These are phyloP conservation scores for Globisporangium lucens DNA, from an alignment of 352 stramenopile species.

Conservation along the genomic window DNA sequence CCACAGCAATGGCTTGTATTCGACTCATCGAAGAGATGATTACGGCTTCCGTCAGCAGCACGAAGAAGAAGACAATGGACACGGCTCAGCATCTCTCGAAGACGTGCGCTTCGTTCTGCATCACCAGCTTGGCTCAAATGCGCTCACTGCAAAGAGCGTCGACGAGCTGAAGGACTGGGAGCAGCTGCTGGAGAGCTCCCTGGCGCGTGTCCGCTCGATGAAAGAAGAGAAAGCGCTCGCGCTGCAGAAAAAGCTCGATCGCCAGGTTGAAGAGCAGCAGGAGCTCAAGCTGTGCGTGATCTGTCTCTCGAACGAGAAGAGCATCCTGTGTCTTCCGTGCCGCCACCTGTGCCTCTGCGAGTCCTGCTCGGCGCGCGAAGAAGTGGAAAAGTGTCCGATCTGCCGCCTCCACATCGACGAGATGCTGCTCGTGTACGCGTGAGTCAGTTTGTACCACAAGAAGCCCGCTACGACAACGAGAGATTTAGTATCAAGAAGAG, in stretches of 20 bases:
- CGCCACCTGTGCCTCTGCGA: conserved; percentile 81
- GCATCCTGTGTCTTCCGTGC: conserved; percentile 78
- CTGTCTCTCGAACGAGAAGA: conserved; percentile 80
- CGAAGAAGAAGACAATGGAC: not conserved
- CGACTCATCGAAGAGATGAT: not conserved
- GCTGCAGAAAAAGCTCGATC: conserved; percentile 71
- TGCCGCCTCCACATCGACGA: conserved; percentile 81
- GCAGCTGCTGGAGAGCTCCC: conserved; percentile 56
- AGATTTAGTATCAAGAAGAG: not conserved
- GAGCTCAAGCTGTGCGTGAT: conserved; percentile 88
- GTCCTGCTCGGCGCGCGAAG: conserved; percentile 59
- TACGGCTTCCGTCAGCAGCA: not conserved
- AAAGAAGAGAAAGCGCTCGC: conserved; percentile 78
- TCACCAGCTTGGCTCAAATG: conserved; percentile 20
- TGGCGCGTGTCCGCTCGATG: conserved; percentile 46
- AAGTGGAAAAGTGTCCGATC: conserved; percentile 81
- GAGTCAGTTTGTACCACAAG: conserved; percentile 10
- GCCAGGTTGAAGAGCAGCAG: conserved; percentile 72
- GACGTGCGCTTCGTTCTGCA: conserved; percentile 27
- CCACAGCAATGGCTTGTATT: not conserved
- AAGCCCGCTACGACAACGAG: not conserved
- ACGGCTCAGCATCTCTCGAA: conserved; percentile 18
- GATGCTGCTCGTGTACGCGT: conserved; percentile 82
- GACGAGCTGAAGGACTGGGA: conserved; percentile 75
- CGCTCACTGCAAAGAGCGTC: conserved; percentile 30